phyloP scores from a whole-genome alignment of 768 basidiomycete species.

The Leccinellum albellum region DNA sequence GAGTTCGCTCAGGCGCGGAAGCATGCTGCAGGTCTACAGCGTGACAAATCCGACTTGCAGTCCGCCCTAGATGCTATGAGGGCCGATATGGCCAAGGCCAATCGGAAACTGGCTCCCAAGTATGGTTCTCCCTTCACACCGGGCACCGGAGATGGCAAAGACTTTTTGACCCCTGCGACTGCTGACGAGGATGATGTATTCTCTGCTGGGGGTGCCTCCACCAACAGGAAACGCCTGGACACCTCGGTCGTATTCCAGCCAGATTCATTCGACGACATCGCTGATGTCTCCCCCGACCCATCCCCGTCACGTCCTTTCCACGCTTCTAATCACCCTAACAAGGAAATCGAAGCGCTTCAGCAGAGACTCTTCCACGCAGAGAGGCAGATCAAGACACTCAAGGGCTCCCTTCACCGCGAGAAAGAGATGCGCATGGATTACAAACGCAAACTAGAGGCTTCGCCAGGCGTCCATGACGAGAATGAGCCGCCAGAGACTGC shows the following conservation, averaged over 20 bases:
- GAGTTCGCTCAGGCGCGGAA: conserved; percentile 90
- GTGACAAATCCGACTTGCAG: conserved; percentile 92
- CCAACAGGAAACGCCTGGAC: conserved; percentile 55
- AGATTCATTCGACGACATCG: conserved; percentile 45
- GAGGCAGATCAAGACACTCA: conserved; percentile 78
- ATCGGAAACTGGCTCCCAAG: conserved; percentile 50
- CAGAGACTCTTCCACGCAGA: conserved; percentile 84
- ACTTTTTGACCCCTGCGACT: conserved; percentile 56
- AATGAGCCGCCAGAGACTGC: conserved; percentile 39
- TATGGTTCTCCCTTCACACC: conserved; percentile 77
- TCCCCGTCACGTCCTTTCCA: conserved; percentile 62
- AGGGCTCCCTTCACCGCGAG: conserved; percentile 75
- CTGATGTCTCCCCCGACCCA: conserved; percentile 57
- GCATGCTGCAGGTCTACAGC: conserved; percentile 78
- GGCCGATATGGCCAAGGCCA: conserved; percentile 65
- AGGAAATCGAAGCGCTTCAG: conserved; percentile 78
- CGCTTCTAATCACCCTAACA: conserved; percentile 68
- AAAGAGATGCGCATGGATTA: conserved; percentile 77
- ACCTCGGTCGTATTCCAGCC: conserved; percentile 44
- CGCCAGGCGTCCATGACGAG: conserved; percentile 36
- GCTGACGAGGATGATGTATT: conserved; percentile 65
- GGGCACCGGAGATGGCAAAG: conserved; percentile 41
- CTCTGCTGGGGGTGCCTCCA: conserved; percentile 56
- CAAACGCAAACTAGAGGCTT: conserved; percentile 48
- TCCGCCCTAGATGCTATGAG: conserved; percentile 73